Evolutionary conservation across 345 rosid species (phyloP), one percentile per base, ranked within the genome.

Genomic region (Salix caprea): DNA sequence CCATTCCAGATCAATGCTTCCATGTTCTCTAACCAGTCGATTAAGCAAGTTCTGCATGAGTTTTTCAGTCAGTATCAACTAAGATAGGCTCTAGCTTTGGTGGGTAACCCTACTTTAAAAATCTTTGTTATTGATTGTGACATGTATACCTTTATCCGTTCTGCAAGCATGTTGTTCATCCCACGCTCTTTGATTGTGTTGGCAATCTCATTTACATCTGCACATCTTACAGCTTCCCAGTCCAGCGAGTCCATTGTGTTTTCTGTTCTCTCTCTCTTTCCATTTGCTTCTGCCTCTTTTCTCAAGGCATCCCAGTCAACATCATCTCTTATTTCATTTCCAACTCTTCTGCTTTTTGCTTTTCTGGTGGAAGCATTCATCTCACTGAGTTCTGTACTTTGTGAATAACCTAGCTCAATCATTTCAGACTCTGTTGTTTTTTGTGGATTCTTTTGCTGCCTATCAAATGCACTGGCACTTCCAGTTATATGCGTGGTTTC

Each of bases 291-390:
- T 70, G 65, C 76, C 39, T 78, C 64, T 66, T 44, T 74, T 66
- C 76, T 82, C 23, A 82, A 71, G 30, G 76, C 74, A 40, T 77
- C 81, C 84, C 84, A 81, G 69, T 81, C 69, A 24, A 71, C 56
- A 19, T 77, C n/a, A 64, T 34, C 76, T 77, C 50, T 74, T 60
- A 83, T 86, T 77, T 85, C 90, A 74, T 84, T 86, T 10, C 88
- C 84, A 7, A 82, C 81, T 73, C 86, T 85, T 73, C 83, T 89
- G 65, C 87, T 83, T 81, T 87, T 86, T 50, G 89, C 71, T 58
- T 87, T 85, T 60, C 80, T 73, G 24, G 78, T 80, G 54, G 83
- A 79, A 30, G 26, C 77, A 58, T 78, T 75, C 70, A 67, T 78
- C 62, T 69, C 81, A 19, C 80, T 76, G 28, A 78, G 81, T 68